A percentile compares a stretch with the other conserved stretches of the same genome.
phyloP scores from a whole-genome alignment of 2,329 filamentous ascomycete species.

The Neonectria faginata region DNA sequence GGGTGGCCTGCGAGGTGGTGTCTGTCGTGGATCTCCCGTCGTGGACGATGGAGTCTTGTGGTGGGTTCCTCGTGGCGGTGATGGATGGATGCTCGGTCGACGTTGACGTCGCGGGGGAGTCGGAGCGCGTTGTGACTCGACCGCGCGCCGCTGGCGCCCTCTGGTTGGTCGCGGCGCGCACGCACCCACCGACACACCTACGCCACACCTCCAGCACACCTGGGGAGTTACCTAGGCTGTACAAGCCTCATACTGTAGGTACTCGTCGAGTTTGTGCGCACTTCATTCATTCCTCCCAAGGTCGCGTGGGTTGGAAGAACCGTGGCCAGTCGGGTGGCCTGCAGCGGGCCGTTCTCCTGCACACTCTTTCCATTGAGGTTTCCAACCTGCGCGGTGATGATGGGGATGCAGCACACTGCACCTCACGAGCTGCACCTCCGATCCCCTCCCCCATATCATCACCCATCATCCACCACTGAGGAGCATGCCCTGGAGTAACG shows the following conservation, averaged over 20 bases:
- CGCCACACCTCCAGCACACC: constrained; percentile 10
- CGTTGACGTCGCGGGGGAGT: constrained; percentile 26
- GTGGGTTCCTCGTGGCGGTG: constrained; percentile 31
- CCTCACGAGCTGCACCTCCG: constrained; percentile 10
- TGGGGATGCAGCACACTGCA: constrained; percentile 7
- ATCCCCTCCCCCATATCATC: constrained; percentile 11
- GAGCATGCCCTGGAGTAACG: constrained; percentile 6
- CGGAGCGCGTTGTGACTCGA: constrained; percentile 40
- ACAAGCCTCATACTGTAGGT: constrained; percentile 17
- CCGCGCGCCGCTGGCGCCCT: constrained; percentile 36
- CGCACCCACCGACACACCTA: constrained; percentile 7
- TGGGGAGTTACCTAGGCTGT: constrained; percentile 29
- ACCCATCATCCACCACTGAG: neutral
- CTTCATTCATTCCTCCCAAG: too few relatives aligned
- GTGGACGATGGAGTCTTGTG: neutral
- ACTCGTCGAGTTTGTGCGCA: too few relatives aligned
- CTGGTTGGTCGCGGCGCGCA: constrained; percentile 33
- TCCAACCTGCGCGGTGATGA: constrained; percentile 12
- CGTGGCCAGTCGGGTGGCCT: constrained; percentile 38
- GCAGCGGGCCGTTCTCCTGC: constrained; percentile 34
- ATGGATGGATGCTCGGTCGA: constrained; percentile 11
- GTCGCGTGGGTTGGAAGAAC: constrained; percentile 20
- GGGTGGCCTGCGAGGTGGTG: neutral
- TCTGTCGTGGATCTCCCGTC: neutral
- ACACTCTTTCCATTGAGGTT: constrained; percentile 21